Percentiles rank a stretch among this genome's conserved stretches.
Conservation (phyloP, 768 basidiomycete species). For the Chalciporus pseudorubinellus region DNA sequence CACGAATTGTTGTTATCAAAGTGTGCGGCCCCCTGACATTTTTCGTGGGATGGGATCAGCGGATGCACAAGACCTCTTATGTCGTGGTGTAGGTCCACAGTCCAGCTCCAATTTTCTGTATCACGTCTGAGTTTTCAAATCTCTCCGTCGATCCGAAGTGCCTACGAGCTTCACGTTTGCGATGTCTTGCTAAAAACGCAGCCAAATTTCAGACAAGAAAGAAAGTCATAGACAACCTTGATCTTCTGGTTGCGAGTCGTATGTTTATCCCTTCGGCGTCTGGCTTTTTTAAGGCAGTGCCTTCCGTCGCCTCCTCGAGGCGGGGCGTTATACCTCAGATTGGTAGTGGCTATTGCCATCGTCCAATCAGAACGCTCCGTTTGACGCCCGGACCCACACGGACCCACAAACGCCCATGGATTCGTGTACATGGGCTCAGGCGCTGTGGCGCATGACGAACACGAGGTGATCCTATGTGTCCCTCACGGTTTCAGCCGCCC, state of each 20-base stretch:
- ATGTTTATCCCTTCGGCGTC: neutral
- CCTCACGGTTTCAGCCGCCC: constrained; percentile 14
- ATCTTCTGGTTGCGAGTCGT: neutral
- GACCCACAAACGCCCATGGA: neutral
- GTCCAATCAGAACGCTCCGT: constrained; percentile 5
- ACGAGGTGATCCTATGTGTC: constrained; percentile 16
- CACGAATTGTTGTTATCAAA: neutral
- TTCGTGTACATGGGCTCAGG: neutral
- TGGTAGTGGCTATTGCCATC: neutral
- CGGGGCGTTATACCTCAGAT: neutral
- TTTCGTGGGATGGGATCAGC: neutral
- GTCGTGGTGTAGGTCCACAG: neutral
- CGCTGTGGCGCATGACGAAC: constrained; percentile 18
- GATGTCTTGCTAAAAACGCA: neutral
- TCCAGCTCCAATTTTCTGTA: neutral
- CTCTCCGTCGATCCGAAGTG: neutral
- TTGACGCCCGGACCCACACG: neutral
- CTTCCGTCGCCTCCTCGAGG: constrained; percentile 13
- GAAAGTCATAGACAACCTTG: neutral
- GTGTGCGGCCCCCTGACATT: neutral
- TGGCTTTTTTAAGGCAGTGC: neutral
- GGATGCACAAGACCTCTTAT: neutral
- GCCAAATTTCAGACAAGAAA: neutral
- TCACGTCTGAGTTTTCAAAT: neutral
- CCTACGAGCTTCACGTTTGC: neutral